These are phyloP conservation scores for Multifurca ochricompacta DNA, from an alignment of 768 basidiomycete genomes.

Conservation along the genomic window DNA sequence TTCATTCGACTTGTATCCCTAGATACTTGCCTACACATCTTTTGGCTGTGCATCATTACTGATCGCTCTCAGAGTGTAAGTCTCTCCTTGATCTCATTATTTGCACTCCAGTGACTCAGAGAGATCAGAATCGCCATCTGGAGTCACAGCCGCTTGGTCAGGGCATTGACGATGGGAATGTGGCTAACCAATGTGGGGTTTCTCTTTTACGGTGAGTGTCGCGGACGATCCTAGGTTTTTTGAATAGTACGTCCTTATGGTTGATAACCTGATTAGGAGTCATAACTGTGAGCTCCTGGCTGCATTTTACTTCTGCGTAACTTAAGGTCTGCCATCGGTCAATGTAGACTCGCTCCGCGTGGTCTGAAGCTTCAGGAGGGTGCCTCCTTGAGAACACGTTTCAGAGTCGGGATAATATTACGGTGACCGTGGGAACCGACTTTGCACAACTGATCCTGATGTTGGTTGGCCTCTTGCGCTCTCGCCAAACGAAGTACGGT, in stretches of 20 bases:
- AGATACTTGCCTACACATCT: neutral
- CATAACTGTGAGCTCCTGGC: neutral
- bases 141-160: neutral
- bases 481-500: neutral
- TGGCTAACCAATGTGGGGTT: constrained; percentile 4
- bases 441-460: neutral
- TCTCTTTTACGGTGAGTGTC: neutral
- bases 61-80: constrained; percentile 11
- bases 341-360: neutral
- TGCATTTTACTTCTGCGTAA: neutral
- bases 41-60: constrained; percentile 5
- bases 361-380: neutral
- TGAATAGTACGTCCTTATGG: neutral
- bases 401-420: neutral
- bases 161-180: neutral
- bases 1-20: neutral
- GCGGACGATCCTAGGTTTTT: neutral
- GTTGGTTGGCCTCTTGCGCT: constrained; percentile 4
- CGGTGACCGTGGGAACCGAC: constrained; percentile 6
- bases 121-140: constrained; percentile 1
- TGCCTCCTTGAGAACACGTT: neutral
- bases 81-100: neutral
- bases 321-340: neutral
- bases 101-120: neutral
- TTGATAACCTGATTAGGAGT: neutral